Base-by-base conservation (phyloP, 2,329 filamentous ascomycete species). In the Arthrobotrys sphaeroides region DNA sequence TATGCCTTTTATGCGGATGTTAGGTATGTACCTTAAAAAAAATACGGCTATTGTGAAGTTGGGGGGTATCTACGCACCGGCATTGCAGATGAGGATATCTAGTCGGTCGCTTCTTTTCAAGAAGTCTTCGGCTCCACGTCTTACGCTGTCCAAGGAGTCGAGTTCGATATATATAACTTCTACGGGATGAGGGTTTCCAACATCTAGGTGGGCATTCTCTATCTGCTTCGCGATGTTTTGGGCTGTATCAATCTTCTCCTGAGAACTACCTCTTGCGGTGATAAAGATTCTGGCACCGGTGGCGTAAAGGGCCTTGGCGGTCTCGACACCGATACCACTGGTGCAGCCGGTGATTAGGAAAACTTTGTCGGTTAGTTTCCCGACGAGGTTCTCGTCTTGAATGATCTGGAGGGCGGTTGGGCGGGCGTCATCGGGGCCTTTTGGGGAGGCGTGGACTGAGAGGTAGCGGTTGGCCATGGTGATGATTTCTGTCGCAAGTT, bases 261-360 rank as follows among this genome's bases (percentile, higher is more conserved):
- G 40, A 22, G 40, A 43, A 43, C 12, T 22, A 60, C 84, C 78
- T 0, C 84, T 79, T 0, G 80, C 83, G 0, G 82, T 81, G 1
- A 83, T 73, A 62, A 81, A 83, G 9, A 85, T 66, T 1, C 74
- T 82, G 0, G 83, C 83, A 4, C 83, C 83, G 0, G 84, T 84
- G 5, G 75, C 59, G 10, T 79, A 74, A 0, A 85, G 77, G 1
- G 83, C 83, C 5, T 80, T 80, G n/a, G 80, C 83, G 0, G 82
- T 84, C 70, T 83, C 82, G 59, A 83, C 78, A 3, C 82, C 83
- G 24, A 83, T 79, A 0, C 83, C 83, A 0, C 82, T 82, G 1
- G 82, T 82, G 40, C 78, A 79, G n/a, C 83, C 83, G 3, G 83
- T 83, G 66, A 84, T 78, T 22, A 84, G 77, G 43, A 83, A 78